Evolutionary conservation across 805 yeast species (phyloP), one percentile per base, ranked within the genome.

Genomic region (Wickerhamiella cacticola): DNA sequence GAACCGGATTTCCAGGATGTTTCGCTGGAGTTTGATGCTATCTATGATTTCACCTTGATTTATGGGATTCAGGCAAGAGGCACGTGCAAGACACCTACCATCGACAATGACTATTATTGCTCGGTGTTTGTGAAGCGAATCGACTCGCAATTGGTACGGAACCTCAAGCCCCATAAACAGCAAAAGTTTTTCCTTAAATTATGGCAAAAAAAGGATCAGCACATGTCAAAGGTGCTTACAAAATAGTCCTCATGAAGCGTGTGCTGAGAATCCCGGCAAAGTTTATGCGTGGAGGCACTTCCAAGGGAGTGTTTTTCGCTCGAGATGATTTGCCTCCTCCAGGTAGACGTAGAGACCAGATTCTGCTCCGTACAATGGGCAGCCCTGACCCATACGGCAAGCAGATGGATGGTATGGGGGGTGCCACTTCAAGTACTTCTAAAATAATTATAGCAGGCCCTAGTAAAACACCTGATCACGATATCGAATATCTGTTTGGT

Each of bases 271-370:
- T 50, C 5, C 48, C 52, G 1, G 52, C 52, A 7, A 34, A 42
- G 7, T 48, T 46, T 29, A 47, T 50, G 48, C 46, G 52, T 1
- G 52, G 52, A 8, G 52, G 52, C 15, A 50, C 52, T 33, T 50
- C 52, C 38, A 47, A 47, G 34, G 52, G 52, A 1, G 39, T 50
- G 1, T 50, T 50, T 39, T 47, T 50, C 29, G 8, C 24, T 23
- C 34, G 42, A 18, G 26, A 21, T 3, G 46, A 41, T 34, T 25
- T 50, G n/a, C 52, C 52, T 2, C 19, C 28, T 12, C 47, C 47
- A 3, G 47, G 47, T 3, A 38, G 41, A 3, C 41, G 41, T 9
- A 33, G 47, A 8, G 50, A 50, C 31, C 39, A 19, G 15, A 25
- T 44, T 7, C 41, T 50, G 2, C 28, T 50, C 7, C 36, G 36